These are phyloP conservation scores for Fomitiporia mediterranea DNA, from an alignment of 1,284 basidiomycete genomes.

Conservation along the genomic window DNA sequence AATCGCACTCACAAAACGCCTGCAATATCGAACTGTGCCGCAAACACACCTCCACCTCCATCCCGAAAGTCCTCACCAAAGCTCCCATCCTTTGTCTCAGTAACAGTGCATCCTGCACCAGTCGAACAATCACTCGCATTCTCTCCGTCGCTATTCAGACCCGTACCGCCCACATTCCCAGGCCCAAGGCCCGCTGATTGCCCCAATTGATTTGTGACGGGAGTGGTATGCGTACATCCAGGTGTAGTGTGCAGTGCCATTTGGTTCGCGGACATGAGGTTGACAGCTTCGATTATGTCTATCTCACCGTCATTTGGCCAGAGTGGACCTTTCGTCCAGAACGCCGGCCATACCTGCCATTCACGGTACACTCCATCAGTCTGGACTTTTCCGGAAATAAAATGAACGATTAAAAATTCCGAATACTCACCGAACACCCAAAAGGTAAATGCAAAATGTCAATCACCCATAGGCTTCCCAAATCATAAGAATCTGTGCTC, in stretches of 20 bases:
- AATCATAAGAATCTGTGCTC: conserved; percentile 43
- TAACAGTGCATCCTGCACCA: conserved; percentile 58
- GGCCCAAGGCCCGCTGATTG: conserved; percentile 28
- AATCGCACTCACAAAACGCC: conserved; percentile 50
- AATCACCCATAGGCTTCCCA: conserved; percentile 57
- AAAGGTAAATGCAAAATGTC: conserved; percentile 59
- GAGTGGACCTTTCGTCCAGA: conserved; percentile 49
- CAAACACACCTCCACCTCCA: conserved; percentile 72
- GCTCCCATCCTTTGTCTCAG: conserved; percentile 52
- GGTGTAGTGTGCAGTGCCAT: conserved; percentile 53
- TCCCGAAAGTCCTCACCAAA: conserved; percentile 54
- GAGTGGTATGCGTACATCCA: conserved; percentile 34
- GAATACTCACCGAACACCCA: conserved; percentile 56
- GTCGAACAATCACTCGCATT: conserved; percentile 43
- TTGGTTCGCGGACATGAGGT: conserved; percentile 47
- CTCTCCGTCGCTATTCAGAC: conserved; percentile 12
- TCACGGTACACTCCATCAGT: not conserved
- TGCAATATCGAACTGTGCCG: conserved; percentile 58
- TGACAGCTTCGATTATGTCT: conserved; percentile 56
- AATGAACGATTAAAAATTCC: not conserved
- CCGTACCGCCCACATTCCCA: conserved; percentile 22
- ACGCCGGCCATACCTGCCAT: conserved; percentile 50
- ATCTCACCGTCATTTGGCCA: conserved; percentile 57
- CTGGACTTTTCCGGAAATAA: not conserved
- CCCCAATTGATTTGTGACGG: conserved; percentile 36